phyloP scores from a whole-genome alignment of 305 asterid species.

The Monarda citriodora region DNA sequence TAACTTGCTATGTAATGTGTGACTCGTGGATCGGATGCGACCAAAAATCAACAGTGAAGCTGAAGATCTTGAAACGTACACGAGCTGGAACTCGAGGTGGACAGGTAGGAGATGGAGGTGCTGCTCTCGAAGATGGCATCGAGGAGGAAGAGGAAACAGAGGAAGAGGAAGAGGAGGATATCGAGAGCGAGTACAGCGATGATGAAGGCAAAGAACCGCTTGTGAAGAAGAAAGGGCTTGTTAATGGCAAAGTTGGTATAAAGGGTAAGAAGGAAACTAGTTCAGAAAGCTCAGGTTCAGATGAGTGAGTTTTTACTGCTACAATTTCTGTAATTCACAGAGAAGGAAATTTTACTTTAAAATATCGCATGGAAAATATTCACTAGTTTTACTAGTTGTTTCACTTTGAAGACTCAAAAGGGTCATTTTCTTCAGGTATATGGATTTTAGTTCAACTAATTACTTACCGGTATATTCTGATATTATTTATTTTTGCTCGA shows the following conservation, averaged over 20 bases:
- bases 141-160: constrained; percentile 69
- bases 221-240: constrained; percentile 27
- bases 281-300: constrained; percentile 43
- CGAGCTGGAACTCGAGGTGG: constrained; percentile 74
- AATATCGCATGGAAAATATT: neutral
- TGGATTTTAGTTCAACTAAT: neutral
- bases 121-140: constrained; percentile 30
- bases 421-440: constrained; percentile 3
- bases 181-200: constrained; percentile 86
- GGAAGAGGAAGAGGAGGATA: constrained; percentile 66
- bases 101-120: constrained; percentile 38
- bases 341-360: neutral
- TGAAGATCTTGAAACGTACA: constrained; percentile 68
- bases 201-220: constrained; percentile 53
- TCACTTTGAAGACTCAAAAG: neutral
- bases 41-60: constrained; percentile 42
- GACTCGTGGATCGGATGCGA: constrained; percentile 97
- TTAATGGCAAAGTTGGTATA: constrained; percentile 36
- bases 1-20: constrained; percentile 70
- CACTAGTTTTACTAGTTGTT: neutral
- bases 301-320: constrained; percentile 25
- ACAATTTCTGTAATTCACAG: neutral
- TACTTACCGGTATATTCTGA: neutral
- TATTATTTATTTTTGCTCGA: neutral
- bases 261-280: constrained; percentile 37